Percentiles rank a stretch among this genome's conserved stretches.
Conservation (phyloP, 1,139 yeast genomes). For the Petasospora fabianii region DNA sequence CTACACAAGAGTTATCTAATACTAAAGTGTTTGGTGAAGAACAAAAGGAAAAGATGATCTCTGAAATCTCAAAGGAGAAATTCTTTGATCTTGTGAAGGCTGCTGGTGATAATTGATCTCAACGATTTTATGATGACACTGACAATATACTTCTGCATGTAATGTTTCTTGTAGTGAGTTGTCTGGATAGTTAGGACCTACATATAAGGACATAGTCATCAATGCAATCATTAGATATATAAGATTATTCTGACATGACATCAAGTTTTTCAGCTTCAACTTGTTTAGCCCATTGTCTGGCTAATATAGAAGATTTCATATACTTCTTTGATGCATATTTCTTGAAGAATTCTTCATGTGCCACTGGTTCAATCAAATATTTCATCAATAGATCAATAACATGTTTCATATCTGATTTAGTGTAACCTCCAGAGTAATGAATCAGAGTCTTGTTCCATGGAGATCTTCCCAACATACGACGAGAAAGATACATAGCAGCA, state of each 20-base stretch:
- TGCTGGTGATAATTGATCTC: slow-evolving; percentile 49
- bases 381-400: slow-evolving; percentile 72
- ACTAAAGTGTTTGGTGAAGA: slow-evolving; percentile 29
- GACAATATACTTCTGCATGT: no score
- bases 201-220: no score
- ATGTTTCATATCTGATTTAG: slow-evolving; percentile 64
- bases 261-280: slow-evolving; percentile 31
- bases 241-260: slow-evolving; percentile 4
- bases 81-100: slow-evolving; percentile 86
- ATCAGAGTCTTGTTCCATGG: slow-evolving; percentile 77
- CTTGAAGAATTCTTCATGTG: slow-evolving; percentile 89
- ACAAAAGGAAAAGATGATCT: slow-evolving; percentile 58
- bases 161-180: no score
- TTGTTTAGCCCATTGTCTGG: slow-evolving; percentile 86
- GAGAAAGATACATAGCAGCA: slow-evolving; percentile 86
- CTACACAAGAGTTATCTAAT: slow-evolving; percentile 37
- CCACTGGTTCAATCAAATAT: slow-evolving; percentile 75
- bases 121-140: no score
- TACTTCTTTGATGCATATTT: slow-evolving; percentile 89
- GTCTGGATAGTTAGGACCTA: no score
- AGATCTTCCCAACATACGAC: slow-evolving; percentile 59
- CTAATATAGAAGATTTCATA: slow-evolving; percentile 84
- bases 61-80: slow-evolving; percentile 83
- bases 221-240: neutral
- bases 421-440: slow-evolving; percentile 87